Evolutionary conservation across 1,284 basidiomycete species (phyloP), one percentile per base, ranked within the genome.

Genomic region (Puccinia polysora): DNA sequence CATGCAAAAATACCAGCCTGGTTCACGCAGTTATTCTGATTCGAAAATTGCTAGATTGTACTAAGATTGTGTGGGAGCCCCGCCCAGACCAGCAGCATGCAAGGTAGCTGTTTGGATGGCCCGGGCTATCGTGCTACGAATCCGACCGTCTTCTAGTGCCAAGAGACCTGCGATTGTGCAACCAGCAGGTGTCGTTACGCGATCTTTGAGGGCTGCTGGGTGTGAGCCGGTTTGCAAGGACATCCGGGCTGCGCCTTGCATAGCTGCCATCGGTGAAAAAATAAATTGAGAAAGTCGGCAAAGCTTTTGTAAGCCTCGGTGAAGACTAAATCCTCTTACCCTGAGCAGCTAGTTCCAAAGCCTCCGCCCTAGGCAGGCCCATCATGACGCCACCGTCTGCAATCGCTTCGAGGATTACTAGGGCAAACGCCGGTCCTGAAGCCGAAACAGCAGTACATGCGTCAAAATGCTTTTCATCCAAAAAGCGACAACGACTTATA

Each of bases 351-450:
- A 98, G 82, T 79, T 98, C 96, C 45, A 97, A 81, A 4, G 96
- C 94, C 80, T 97, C 95, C 0, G 87, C 85, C 74, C 96, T 84
- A 2, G 96, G 96, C 56, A 99, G 83, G 32, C 96, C 96, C 96
- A 98, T 98, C 96, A 99, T 98, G 52, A 98, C 96, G 36, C 92
- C 96, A 38, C 96, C 96, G 81, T 98, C 96, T 1, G 92, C 89
- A 93, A 99, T 97, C 0, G 96, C 95, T 81, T 99, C 96, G 74
- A 99, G 84, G 77, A 98, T 94, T 58, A 98, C 88, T 76, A 91
- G 93, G 1, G 91, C 92, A 80, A 99, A 98, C 0, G 96, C 96
- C 36, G 96, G 96, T 0, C 96, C 96, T 8, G 91, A 92, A 1
- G 94, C 96, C 18, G 91, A 93, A 3, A 99, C 84, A 8, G 96